phyloP scores from a whole-genome alignment of 2,329 filamentous ascomycete genomes.

The Verticillium longisporum region DNA sequence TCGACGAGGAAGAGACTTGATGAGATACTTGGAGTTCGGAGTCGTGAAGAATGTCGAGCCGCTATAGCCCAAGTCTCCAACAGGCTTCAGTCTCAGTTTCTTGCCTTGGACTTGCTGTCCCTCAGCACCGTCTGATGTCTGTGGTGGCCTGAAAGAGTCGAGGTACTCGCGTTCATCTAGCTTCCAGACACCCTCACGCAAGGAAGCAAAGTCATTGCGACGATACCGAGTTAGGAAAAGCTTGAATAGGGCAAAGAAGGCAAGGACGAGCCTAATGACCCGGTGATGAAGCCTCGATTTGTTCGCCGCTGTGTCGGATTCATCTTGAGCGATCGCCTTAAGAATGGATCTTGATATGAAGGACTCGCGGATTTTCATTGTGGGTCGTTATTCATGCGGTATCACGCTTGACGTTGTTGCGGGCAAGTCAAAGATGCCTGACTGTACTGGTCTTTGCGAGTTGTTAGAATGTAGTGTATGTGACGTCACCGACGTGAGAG shows the following conservation, averaged over 20 bases:
- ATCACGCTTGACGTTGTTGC: neutral
- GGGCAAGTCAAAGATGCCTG: neutral
- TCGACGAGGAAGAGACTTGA: constrained; percentile 63
- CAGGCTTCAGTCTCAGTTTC: constrained; percentile 36
- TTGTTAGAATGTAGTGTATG: no score
- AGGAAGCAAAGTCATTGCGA: constrained; percentile 19
- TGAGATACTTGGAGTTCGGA: constrained; percentile 55
- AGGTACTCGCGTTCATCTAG: constrained; percentile 30
- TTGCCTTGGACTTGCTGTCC: constrained; percentile 32
- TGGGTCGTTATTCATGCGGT: neutral
- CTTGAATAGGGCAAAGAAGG: constrained; percentile 26
- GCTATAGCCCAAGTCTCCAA: constrained; percentile 67
- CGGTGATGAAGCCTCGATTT: constrained; percentile 14
- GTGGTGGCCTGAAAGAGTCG: constrained; percentile 22
- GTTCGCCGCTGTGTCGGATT: constrained; percentile 2
- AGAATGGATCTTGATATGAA: constrained; percentile 52
- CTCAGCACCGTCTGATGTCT: constrained; percentile 31
- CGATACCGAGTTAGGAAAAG: constrained; percentile 20
- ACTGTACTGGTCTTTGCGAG: no score
- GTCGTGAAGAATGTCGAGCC: constrained; percentile 72
- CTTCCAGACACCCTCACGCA: constrained; percentile 21
- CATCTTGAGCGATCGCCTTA: constrained; percentile 45
- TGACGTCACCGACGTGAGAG: no score
- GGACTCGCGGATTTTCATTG: constrained; percentile 23
- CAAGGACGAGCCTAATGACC: constrained; percentile 21